phyloP scores from a whole-genome alignment of 805 yeast species.

The Saccharomycopsis sp. region DNA sequence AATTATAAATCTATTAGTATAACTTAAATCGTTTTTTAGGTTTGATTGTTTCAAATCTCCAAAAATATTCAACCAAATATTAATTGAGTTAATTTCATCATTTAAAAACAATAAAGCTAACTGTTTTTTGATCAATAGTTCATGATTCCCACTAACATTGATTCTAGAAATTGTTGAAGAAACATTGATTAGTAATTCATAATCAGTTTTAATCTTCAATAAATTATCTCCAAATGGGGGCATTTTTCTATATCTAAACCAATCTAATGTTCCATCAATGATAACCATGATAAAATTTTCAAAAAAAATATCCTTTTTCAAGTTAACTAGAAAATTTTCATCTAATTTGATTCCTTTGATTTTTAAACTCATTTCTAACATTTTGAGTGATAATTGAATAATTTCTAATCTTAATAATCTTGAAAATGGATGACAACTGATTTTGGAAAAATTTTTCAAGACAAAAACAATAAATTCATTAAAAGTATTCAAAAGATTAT shows the following conservation, averaged over 20 bases:
- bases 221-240: slow-evolving; percentile 85
- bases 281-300: slow-evolving; percentile 1
- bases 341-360: slow-evolving; percentile 14
- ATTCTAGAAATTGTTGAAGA: slow-evolving; percentile 25
- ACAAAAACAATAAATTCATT: slow-evolving; percentile 49
- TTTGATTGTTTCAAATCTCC: slow-evolving; percentile 28
- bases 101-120: slow-evolving; percentile 55
- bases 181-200: slow-evolving; percentile 44
- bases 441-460: slow-evolving; percentile 38
- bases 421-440: slow-evolving; percentile 78
- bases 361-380: slow-evolving; percentile 45
- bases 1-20: background rate
- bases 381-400: slow-evolving; percentile 54
- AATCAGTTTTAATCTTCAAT: slow-evolving; percentile 60
- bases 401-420: slow-evolving; percentile 67
- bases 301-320: background rate
- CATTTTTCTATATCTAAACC: slow-evolving; percentile 57
- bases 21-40: background rate
- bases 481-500: slow-evolving; percentile 49
- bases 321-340: too few species aligned
- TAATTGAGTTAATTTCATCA: slow-evolving; percentile 62
- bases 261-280: slow-evolving; percentile 63
- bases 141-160: slow-evolving; percentile 15
- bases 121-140: slow-evolving; percentile 38
- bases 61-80: slow-evolving; percentile 70